A percentile compares a stretch with the other conserved stretches of the same genome.
Conservation (phyloP, 2,329 filamentous ascomycete genomes). For the Penicillium palitans region DNA sequence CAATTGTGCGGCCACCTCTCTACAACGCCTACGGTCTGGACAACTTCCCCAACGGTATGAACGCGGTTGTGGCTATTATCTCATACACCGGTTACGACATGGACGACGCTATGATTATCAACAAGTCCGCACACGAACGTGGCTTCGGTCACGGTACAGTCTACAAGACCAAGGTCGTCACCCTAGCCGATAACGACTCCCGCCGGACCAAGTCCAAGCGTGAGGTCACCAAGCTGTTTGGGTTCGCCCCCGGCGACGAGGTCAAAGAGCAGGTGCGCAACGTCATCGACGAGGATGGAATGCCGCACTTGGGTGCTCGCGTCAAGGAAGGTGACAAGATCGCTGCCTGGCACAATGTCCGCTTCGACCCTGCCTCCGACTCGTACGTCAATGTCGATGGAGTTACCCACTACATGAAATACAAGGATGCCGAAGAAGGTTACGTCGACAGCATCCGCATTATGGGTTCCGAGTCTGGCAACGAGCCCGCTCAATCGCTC, state of each 20-base stretch:
- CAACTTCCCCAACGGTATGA: constrained; percentile 96
- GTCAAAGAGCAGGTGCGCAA: constrained; percentile 69
- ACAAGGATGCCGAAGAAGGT: constrained; percentile 86
- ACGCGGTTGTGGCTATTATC: constrained; percentile 94
- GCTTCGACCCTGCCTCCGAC: constrained; percentile 67
- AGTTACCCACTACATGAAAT: constrained; percentile 83
- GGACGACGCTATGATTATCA: constrained; percentile 99
- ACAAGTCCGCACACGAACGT: constrained; percentile 93
- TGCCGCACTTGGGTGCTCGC: constrained; percentile 76
- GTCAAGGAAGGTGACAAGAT: constrained; percentile 80
- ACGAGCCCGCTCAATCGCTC: constrained; percentile 80
- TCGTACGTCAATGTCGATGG: constrained; percentile 84
- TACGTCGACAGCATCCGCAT: constrained; percentile 92
- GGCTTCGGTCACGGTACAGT: constrained; percentile 95
- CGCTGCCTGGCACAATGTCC: constrained; percentile 86
- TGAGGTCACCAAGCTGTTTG: constrained; percentile 78
- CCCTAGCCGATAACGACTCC: constrained; percentile 74
- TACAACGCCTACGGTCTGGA: constrained; percentile 97
- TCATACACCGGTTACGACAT: constrained; percentile 99
- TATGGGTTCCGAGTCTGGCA: constrained; percentile 79
- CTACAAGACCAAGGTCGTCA: constrained; percentile 95
- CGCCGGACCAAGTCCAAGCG: constrained; percentile 65
- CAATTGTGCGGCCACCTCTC: constrained; percentile 84
- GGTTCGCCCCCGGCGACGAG: constrained; percentile 77
- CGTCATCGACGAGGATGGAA: constrained; percentile 80